Evolutionary conservation across 345 rosid species (phyloP).

Genomic region (Ailanthus altissimus): DNA sequence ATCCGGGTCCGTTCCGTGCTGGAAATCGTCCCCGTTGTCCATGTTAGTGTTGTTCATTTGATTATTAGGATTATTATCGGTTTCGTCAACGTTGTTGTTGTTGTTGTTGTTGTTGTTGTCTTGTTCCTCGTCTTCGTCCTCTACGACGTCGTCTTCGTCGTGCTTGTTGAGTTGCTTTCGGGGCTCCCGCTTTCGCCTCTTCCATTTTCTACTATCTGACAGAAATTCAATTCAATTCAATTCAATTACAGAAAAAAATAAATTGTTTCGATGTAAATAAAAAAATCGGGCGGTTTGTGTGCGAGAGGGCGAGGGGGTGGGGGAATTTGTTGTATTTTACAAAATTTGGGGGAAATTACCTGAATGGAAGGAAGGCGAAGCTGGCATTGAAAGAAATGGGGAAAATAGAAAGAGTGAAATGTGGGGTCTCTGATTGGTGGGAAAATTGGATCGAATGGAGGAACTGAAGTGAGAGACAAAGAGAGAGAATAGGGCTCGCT

Average conservation of each 20-base stretch:
- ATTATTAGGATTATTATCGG: constrained; percentile 34
- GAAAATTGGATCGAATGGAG: constrained; percentile 27
- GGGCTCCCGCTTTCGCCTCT: constrained; percentile 69
- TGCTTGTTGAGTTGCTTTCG: constrained; percentile 50
- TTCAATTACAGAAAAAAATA: constrained; percentile 6
- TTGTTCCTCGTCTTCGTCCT: constrained; percentile 45
- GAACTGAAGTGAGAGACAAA: neutral
- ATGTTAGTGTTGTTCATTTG: constrained; percentile 12
- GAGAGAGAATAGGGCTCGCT: constrained; percentile 22
- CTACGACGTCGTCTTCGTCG: constrained; percentile 53
- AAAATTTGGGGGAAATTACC: constrained; percentile 38
- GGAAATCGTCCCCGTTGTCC: constrained; percentile 47
- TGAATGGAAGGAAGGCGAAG: constrained; percentile 66
- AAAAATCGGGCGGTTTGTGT: neutral
- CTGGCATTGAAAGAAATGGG: constrained; percentile 59
- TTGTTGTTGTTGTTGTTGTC: constrained; percentile 42
- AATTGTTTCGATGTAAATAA: neutral
- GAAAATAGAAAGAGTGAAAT: constrained; percentile 16
- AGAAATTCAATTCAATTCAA: constrained; percentile 25
- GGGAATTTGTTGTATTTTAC: constrained; percentile 10
- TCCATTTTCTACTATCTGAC: constrained; percentile 79
- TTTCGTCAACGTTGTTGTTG: constrained; percentile 40
- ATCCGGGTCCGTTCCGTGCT: constrained; percentile 40
- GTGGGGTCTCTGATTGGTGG: constrained; percentile 34
- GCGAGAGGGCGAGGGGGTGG: constrained; percentile 15